Percentiles rank a stretch among this genome's conserved stretches.
phyloP scores from a whole-genome alignment of 2,329 filamentous ascomycete genomes.

The Arthrinium phaeospermum region DNA sequence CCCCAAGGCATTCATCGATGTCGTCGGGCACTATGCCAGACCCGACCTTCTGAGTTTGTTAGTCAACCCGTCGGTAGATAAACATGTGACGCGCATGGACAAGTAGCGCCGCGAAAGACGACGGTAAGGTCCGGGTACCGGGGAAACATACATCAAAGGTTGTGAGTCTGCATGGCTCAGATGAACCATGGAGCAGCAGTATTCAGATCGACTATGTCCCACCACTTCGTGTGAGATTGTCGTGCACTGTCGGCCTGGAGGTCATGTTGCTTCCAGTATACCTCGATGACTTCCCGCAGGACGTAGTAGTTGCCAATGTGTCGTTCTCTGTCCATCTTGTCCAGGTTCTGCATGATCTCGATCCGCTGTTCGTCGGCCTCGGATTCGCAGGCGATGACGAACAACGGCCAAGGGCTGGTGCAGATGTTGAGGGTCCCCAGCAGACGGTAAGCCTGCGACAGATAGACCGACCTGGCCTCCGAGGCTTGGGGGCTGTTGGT shows the following conservation, averaged over 20 bases:
- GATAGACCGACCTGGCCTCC: slow-evolving; percentile 36
- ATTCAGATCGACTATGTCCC: slow-evolving; percentile 44
- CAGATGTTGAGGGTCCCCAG: slow-evolving; percentile 45
- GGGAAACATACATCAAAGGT: not conserved
- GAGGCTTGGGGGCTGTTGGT: slow-evolving; percentile 32
- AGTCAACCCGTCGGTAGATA: slow-evolving; percentile 42
- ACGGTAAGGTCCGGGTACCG: not conserved
- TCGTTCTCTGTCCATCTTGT: slow-evolving; percentile 48
- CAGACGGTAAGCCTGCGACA: slow-evolving; percentile 44
- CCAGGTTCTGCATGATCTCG: slow-evolving; percentile 45
- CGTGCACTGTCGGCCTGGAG: slow-evolving; percentile 41
- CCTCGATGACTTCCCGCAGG: slow-evolving; percentile 49
- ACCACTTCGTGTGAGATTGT: slow-evolving; percentile 43
- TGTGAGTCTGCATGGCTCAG: slow-evolving; percentile 27
- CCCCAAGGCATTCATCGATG: slow-evolving; percentile 47
- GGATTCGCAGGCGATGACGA: slow-evolving; percentile 52
- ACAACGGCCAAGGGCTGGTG: slow-evolving; percentile 56
- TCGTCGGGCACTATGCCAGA: slow-evolving; percentile 29
- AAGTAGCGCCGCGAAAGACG: slow-evolving; percentile 16
- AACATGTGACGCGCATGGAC: slow-evolving; percentile 29
- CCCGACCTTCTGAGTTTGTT: slow-evolving; percentile 46
- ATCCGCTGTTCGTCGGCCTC: slow-evolving; percentile 48
- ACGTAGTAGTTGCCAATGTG: slow-evolving; percentile 53
- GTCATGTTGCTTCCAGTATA: slow-evolving; percentile 53
- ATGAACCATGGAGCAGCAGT: slow-evolving; percentile 43